Conservation (phyloP, 495 filamentous ascomycete genomes). For the Aspergillus hancockii region DNA sequence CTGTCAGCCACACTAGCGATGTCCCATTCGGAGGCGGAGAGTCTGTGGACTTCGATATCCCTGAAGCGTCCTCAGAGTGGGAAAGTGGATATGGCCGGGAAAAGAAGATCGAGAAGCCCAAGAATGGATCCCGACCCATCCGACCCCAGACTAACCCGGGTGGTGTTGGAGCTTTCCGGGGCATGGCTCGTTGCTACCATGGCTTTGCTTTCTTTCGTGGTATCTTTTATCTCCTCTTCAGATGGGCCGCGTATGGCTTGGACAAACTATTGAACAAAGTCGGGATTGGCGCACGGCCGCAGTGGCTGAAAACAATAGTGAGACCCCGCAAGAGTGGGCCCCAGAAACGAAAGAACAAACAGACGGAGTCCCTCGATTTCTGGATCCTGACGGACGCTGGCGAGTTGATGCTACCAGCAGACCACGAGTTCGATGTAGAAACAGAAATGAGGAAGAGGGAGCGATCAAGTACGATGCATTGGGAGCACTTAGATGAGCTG, state of each 20-base stretch:
- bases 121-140: constrained; percentile 40
- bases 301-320: constrained; percentile 53
- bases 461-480: constrained; percentile 31
- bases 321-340: constrained; percentile 24
- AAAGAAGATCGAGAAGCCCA: constrained; percentile 54
- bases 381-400: constrained; percentile 60
- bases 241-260: constrained; percentile 56
- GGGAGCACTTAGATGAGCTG: constrained; percentile 54
- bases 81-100: constrained; percentile 70
- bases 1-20: constrained; percentile 33
- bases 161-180: constrained; percentile 75
- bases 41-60: constrained; percentile 36
- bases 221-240: constrained; percentile 65
- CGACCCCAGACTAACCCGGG: constrained; percentile 48
- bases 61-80: constrained; percentile 34
- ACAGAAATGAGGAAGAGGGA: constrained; percentile 64
- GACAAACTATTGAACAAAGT: constrained; percentile 57
- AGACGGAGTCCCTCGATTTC: constrained; percentile 51
- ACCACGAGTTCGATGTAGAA: constrained; percentile 75
- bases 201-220: constrained; percentile 72
- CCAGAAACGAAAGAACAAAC: constrained; percentile 17
- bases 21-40: constrained; percentile 33
- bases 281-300: constrained; percentile 62
- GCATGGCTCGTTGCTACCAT: constrained; percentile 70
- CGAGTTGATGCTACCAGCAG: constrained; percentile 55